Conservation (phyloP, 768 basidiomycete genomes). For the Hygrophoropsis aurantiaca region DNA sequence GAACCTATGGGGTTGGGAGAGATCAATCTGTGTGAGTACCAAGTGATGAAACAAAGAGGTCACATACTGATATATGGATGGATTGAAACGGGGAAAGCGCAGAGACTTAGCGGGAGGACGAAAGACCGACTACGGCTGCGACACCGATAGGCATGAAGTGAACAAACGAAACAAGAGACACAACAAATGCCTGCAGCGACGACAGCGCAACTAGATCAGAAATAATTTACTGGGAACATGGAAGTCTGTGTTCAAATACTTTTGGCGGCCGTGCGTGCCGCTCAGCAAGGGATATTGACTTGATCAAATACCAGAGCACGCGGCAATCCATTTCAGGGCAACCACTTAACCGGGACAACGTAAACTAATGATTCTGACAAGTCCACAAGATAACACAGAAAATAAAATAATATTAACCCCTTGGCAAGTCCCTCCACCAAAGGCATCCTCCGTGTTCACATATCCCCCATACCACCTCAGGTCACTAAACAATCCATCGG, state of each 20-base stretch:
- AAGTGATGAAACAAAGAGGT: neutral
- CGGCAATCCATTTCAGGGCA: constrained; percentile 22
- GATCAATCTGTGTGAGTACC: constrained; percentile 8
- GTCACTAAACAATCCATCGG: constrained; percentile 15
- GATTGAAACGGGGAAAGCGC: constrained; percentile 1
- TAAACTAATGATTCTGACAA: neutral
- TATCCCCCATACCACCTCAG: constrained; percentile 6
- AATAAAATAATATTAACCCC: constrained; percentile 5
- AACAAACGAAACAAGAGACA: constrained; percentile 2
- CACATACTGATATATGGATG: constrained; percentile 7
- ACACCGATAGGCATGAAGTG: constrained; percentile 29
- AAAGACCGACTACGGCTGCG: constrained; percentile 18
- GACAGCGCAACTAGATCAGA: constrained; percentile 16
- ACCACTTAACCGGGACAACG: constrained; percentile 19
- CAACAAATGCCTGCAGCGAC: constrained; percentile 4
- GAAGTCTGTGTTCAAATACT: constrained; percentile 27
- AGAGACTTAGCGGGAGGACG: constrained; percentile 10
- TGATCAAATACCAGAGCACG: constrained; percentile 24
- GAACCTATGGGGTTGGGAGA: constrained; percentile 14
- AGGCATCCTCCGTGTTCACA: constrained; percentile 12
- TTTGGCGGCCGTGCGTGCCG: constrained; percentile 25
- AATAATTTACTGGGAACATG: constrained; percentile 32
- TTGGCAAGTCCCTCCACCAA: constrained; percentile 9
- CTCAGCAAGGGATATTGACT: constrained; percentile 23
- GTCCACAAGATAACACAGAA: constrained; percentile 15